Base-by-base conservation (phyloP, 306 rosid genomes). In the Rubus parviflorus region DNA sequence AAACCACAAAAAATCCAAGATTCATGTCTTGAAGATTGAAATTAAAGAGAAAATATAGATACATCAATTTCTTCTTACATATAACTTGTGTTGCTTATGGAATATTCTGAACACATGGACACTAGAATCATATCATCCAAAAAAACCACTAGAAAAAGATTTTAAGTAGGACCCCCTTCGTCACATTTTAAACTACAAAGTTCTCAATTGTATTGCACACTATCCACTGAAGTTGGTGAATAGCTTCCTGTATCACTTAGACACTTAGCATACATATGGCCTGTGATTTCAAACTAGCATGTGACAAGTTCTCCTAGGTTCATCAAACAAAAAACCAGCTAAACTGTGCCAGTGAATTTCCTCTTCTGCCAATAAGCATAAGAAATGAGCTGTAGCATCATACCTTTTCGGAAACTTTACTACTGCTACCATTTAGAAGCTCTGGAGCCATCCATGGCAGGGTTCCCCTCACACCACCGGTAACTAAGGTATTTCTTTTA, bases 371-470 rank as follows among this genome's bases (percentile, higher is more conserved):
- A 1, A 23, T 69, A 37, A 46, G 60, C 2, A 66, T 58, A 69
- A 43, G 73, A 74, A 40, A 70, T 52, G 46, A 23, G 51, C 22
- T 23, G 25, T 5, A 20, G 38, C 60, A 60, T 19, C 77, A 20
- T 81, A 93, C 97, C 97, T 93, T 93, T 83, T 93, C 97, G 40
- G 97, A 90, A 79, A 93, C 97, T 88, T 83, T 93, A 84, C 86
- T 93, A 80, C 97, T 93, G 82, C 94, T 85, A 70, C 97, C 97
- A 78, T 89, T 93, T 74, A 93, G 91, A 46, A 93, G 85, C 72
- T 90, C 97, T 54, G 97, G 96, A 72, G 97, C 97, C 97, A 93
- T 93, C 97, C 97, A 93, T 51, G 97, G 97, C 12, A 93, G 88
- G 58, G 97, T 93, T 20, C 97, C 97, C 56, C 97, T 81, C 64